phyloP scores from a whole-genome alignment of 495 filamentous ascomycete species.

The Oidiodendron maius region DNA sequence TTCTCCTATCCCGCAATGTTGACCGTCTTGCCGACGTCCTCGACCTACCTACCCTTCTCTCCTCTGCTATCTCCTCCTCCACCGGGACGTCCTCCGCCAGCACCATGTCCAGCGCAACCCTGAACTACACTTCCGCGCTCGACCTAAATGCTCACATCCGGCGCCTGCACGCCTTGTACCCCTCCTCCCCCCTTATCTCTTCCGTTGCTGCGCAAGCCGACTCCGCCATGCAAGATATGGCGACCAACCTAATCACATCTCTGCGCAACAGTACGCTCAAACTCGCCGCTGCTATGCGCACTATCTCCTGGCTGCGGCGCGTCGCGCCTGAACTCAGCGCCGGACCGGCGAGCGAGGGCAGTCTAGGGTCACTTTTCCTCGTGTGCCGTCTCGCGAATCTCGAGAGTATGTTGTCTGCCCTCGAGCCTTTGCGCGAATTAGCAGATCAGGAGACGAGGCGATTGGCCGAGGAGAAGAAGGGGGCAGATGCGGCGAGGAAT shows the following conservation, averaged over 20 bases:
- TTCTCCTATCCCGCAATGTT: conserved; percentile 83
- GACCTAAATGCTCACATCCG: conserved; percentile 94
- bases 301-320: conserved; percentile 84
- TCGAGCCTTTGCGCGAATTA: conserved; percentile 80
- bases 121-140: conserved; percentile 81
- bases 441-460: conserved; percentile 77
- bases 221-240: conserved; percentile 84
- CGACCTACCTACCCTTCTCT: conserved; percentile 82
- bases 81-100: conserved; percentile 39
- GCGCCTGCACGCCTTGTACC: conserved; percentile 75
- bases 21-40: conserved; percentile 87
- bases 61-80: conserved; percentile 61
- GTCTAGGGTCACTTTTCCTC: conserved; percentile 78
- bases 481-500: conserved; percentile 16
- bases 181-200: conserved; percentile 65
- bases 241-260: conserved; percentile 71
- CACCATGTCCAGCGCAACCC: conserved; percentile 26
- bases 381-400: conserved; percentile 80
- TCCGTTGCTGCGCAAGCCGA: conserved; percentile 76
- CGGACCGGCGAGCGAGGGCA: conserved; percentile 31
- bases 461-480: conserved; percentile 18
- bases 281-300: conserved; percentile 85
- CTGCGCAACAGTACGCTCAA: conserved; percentile 76
- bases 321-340: conserved; percentile 73
- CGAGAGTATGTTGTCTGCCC: conserved; percentile 70